A percentile compares a stretch with the other conserved stretches of the same genome.
phyloP scores from a whole-genome alignment of 129 eudicot genomes.

The Arctium lappa region DNA sequence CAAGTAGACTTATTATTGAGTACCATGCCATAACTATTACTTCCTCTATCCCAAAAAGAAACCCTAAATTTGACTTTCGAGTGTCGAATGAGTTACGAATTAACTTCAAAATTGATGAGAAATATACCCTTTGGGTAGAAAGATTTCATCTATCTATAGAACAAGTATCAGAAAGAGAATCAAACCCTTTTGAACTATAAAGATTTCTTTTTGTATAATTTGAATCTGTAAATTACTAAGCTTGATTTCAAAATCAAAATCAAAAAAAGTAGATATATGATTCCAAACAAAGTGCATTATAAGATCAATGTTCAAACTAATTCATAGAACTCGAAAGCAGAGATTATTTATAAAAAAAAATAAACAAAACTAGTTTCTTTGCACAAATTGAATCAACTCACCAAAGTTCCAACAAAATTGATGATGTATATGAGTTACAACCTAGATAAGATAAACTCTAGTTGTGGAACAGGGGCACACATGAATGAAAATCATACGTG shows the following conservation, averaged over 20 bases:
- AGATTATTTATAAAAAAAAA: too few relatives aligned
- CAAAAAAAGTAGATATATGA: not conserved
- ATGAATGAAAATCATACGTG: constrained; percentile 9
- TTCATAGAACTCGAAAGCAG: not conserved
- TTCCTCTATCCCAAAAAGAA: not conserved
- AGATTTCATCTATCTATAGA: not conserved
- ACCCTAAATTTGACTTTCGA: not conserved
- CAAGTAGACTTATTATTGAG: not conserved
- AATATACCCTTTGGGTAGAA: not conserved
- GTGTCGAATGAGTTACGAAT: not conserved
- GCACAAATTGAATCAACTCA: not conserved
- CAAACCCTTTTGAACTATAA: not conserved
- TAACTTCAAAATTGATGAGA: constrained; percentile 2
- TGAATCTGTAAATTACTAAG: not conserved
- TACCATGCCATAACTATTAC: not conserved
- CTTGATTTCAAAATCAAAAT: not conserved
- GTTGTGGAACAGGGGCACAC: not conserved
- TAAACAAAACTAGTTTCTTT: not conserved
- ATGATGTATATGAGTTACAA: not conserved
- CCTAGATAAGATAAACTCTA: not conserved
- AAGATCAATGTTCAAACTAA: not conserved
- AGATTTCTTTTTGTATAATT: not conserved
- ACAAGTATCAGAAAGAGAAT: not conserved
- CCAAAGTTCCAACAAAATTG: not conserved
- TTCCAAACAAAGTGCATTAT: not conserved